Base-by-base conservation (phyloP, 305 asterid species). In the Fraxinus platypoda region DNA sequence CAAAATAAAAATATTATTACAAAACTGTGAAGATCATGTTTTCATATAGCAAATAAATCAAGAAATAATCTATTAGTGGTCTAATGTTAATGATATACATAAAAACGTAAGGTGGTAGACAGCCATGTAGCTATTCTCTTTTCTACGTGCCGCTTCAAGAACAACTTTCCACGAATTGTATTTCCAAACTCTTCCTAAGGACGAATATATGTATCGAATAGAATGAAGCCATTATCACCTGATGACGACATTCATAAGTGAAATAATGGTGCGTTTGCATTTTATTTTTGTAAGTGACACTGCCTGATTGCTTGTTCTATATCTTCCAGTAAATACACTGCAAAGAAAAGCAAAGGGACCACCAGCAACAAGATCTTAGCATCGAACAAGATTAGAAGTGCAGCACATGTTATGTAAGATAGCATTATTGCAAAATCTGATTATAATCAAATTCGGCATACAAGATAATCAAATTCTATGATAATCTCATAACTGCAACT, bases 201-300 rank as follows among this genome's bases (percentile, higher is more conserved):
- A 81, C 75, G 74, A 79, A 80, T 75, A 78, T 26, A 13, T 12
- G 82, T 85, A 82, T 78, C 90, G 80, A 79, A 71, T 80, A 80
- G 90, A 82, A 85, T 81, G 72, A 77, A 82, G 89, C 82, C 83
- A 82, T 84, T 77, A 78, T 71, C 76, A 33, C 8, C 13, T 12
- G 43, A 77, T 75, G 28, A 57, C 80, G 38, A 57, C 68, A 64
- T 80, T 83, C 85, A 74, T 1, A 52, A 49, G 23, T 15, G 59
- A 78, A 82, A 76, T 21, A 31, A 71, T 33, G 76, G 75, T 66
- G 82, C 49, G 71, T 76, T 66, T 72, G 81, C 78, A 77, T 74
- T 78, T 86, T 82, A 87, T 82, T 84, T 85, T 78, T 81, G 83
- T 79, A 81, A 66, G 75, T 79, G 83, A 76, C 84, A 78, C 76